These are phyloP conservation scores for Grigorovia transvaalensis DNA, from an alignment of 805 yeast species.

Conservation along the genomic window DNA sequence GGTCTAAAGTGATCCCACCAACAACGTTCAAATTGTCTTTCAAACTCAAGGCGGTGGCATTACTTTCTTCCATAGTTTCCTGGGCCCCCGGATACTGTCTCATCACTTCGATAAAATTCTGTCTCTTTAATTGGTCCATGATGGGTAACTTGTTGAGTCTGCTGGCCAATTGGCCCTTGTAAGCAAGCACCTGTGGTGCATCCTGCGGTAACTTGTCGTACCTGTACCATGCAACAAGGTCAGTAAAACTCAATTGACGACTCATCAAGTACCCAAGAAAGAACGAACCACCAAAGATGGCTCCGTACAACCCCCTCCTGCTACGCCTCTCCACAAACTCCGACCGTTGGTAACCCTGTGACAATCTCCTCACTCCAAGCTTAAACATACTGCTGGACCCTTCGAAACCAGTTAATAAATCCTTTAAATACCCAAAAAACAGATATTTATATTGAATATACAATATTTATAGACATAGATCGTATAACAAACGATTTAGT, in stretches of 20 bases:
- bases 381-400: background rate
- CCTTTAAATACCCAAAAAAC: too few species aligned
- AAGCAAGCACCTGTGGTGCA: conserved; percentile 22
- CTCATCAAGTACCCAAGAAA: conserved; percentile 25
- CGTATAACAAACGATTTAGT: background rate
- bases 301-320: conserved; percentile 16
- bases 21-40: conserved; percentile 47
- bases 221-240: conserved; percentile 27
- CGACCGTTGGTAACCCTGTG: background rate
- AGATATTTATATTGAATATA: too few species aligned
- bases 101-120: conserved; percentile 29
- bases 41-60: background rate
- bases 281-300: conserved; percentile 25
- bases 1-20: conserved; percentile 72
- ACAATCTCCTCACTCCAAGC: background rate
- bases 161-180: conserved; percentile 32
- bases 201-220: conserved; percentile 24
- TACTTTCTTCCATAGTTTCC: conserved; percentile 2
- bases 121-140: conserved; percentile 36
- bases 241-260: conserved; percentile 28
- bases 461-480: background rate
- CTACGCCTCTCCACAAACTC: background rate
- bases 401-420: too few species aligned
- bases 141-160: conserved; percentile 41
- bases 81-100: conserved; percentile 20